Conservation (phyloP, 2,329 filamentous ascomycete species). For the Fusarium acutatum region DNA sequence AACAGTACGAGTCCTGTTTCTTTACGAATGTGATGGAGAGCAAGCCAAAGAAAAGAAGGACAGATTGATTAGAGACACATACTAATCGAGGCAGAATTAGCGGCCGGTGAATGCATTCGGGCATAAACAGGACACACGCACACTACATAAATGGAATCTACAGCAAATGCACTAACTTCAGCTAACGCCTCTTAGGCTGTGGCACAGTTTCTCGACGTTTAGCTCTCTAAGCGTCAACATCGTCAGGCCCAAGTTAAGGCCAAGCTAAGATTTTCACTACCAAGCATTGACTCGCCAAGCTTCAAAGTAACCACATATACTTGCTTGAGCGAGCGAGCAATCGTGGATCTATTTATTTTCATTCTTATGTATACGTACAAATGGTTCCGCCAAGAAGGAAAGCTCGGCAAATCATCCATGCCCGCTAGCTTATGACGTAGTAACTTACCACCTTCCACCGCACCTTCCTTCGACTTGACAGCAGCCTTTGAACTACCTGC, state of each 20-base stretch:
- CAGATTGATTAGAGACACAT: background rate
- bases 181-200: constrained; percentile 15
- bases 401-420: constrained; percentile 30
- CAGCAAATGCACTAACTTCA: constrained; percentile 7
- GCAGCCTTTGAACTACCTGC: background rate
- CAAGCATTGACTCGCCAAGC: constrained; percentile 28
- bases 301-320: constrained; percentile 7
- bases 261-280: constrained; percentile 10
- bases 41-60: background rate
- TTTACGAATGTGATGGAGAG: background rate
- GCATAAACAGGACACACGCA: background rate
- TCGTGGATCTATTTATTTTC: constrained; percentile 17
- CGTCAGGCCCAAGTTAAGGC: background rate
- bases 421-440: constrained; percentile 38
- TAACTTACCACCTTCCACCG: constrained; percentile 25
- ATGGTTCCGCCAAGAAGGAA: constrained; percentile 38
- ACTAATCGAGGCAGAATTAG: background rate
- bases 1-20: background rate
- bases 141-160: background rate
- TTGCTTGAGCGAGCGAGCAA: constrained; percentile 14
- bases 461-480: background rate
- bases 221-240: background rate
- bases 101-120: background rate
- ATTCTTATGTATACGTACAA: background rate
- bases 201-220: background rate